Evolutionary conservation across 805 yeast species (phyloP), one percentile per base, ranked within the genome.

Genomic region (Cyberlindnera meyerae): DNA sequence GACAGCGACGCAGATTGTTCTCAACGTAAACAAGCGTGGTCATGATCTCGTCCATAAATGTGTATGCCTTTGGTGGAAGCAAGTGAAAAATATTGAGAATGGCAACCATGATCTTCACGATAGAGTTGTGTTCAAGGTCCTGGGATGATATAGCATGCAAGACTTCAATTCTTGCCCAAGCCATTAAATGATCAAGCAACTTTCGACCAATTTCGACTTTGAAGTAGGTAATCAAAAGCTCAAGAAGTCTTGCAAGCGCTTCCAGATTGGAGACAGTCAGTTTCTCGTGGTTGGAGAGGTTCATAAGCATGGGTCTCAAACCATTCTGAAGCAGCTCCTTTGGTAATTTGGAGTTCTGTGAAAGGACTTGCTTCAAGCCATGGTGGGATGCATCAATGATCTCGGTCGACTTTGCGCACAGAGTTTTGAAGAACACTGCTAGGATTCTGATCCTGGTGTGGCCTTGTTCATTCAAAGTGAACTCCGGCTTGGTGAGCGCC

Each of bases 141-240:
- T 81, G 86, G 5, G 81, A 79, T 1, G 96, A 80, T 29, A 85
- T 73, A 44, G 79, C 76, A 38, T 87, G 78, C 27, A 94, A 60
- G 1, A 84, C 75, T 20, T 75, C 74, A 3, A 93, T 86, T 50
- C 85, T 89, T 0, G 97, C 95, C 95, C 96, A 89, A 0, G 97
- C 96, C 74, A 81, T 82, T 46, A 93, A 67, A 60, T 93, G 98
- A 54, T 93, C 97, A 22, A 94, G 70, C 34, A 93, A 63, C 52
- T 93, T 93, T 33, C 88, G 74, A 22, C 99, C 99, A 47, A 93
- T 90, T 58, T 93, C 99, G 14, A 94, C 97, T 57, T 94, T 83
- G 69, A 93, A 93, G 53, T 93, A 90, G 4, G 94, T 86, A 24
- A 90, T 88, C 47, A 93, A 66, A 16, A 94, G 66, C 53, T 90